These are phyloP conservation scores for Mycena leptocephala DNA, from an alignment of 768 basidiomycete species.

Conservation along the genomic window DNA sequence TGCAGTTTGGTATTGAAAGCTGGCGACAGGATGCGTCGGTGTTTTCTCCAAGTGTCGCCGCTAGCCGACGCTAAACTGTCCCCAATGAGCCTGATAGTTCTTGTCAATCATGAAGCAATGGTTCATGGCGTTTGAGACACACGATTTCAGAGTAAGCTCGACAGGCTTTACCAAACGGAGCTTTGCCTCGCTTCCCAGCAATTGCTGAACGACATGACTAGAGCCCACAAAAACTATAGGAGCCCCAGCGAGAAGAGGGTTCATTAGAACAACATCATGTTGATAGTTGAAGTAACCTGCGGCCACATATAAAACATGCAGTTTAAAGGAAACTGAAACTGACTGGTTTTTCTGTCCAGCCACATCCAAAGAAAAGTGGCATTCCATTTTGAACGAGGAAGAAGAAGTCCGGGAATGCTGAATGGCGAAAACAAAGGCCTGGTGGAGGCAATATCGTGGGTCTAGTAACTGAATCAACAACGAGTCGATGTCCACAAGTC, in stretches of 20 bases:
- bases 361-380: conserved; percentile 21
- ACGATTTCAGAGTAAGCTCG: conserved; percentile 21
- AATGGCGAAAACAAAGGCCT: conserved; percentile 18
- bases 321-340: background rate
- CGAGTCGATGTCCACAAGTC: background rate
- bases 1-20: conserved; percentile 17
- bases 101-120: background rate
- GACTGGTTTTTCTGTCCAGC: conserved; percentile 18
- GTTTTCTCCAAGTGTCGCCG: conserved; percentile 7
- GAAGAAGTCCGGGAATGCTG: conserved; percentile 12
- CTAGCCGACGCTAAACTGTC: conserved; percentile 15
- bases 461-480: background rate
- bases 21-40: conserved; percentile 9
- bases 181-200: conserved; percentile 20
- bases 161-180: conserved; percentile 12
- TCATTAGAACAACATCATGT: conserved; percentile 15
- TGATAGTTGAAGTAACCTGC: conserved; percentile 12
- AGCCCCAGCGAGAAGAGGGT: conserved; percentile 13
- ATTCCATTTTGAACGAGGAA: conserved; percentile 16
- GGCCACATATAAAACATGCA: background rate
- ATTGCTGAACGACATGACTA: conserved; percentile 15
- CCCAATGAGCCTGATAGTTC: background rate
- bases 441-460: background rate
- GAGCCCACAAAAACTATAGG: conserved; percentile 9
- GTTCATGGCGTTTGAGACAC: background rate